A percentile compares a stretch with the other conserved stretches of the same genome.
Conservation (phyloP, 805 yeast species). For the Zygosaccharomyces siamensis region DNA sequence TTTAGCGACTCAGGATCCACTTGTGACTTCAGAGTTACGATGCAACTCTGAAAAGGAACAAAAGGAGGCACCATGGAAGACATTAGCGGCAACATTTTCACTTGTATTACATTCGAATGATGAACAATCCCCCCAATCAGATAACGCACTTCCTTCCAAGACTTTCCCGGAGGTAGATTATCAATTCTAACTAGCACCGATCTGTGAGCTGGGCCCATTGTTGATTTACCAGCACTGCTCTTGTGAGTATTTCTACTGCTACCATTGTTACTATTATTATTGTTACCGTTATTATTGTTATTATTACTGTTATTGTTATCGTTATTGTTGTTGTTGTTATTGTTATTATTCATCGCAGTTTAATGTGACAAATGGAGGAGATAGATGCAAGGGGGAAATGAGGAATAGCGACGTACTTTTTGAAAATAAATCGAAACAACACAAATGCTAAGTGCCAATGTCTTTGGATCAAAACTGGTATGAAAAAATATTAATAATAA, state of each 20-base stretch:
- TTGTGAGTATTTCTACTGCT: not conserved
- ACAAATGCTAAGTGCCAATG: too few relatives aligned
- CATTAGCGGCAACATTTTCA: constrained; percentile 31
- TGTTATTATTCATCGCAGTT: not conserved
- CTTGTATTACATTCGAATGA: constrained; percentile 28
- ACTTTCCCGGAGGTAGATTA: constrained; percentile 34
- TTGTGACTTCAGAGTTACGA: constrained; percentile 23
- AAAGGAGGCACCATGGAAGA: constrained; percentile 33
- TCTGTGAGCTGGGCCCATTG: constrained; percentile 1
- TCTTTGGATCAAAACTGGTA: too few relatives aligned
- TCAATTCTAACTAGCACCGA: constrained; percentile 24
- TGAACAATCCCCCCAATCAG: constrained; percentile 33
- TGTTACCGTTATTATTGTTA: not conserved
- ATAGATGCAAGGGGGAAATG: not conserved
- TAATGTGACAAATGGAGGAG: not conserved
- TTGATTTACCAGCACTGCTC: too few relatives aligned
- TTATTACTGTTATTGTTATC: not conserved
- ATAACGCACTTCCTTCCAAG: constrained; percentile 34
- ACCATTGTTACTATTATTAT: not conserved
- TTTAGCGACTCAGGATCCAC: constrained; percentile 21
- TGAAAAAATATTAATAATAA: too few relatives aligned
- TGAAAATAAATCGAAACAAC: too few relatives aligned
- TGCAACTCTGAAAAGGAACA: constrained; percentile 31
- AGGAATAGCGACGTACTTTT: not conserved
- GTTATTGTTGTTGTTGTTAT: not conserved